Conservation (phyloP, 2,329 filamentous ascomycete species). For the Drechslerella coelobrocha region DNA sequence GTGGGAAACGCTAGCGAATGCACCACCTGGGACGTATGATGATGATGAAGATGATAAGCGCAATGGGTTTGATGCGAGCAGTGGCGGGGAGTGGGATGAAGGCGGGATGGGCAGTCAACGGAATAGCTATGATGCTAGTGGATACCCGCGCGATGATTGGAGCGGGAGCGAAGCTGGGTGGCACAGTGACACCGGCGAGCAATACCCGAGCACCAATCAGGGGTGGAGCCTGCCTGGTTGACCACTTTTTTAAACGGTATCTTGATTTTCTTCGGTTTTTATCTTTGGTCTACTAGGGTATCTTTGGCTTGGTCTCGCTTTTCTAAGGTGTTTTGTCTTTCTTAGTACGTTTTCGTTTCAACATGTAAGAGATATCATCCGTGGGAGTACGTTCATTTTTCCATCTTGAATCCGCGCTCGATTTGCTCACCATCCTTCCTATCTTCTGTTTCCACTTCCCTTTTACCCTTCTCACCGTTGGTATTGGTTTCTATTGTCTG, state of each 20-base stretch:
- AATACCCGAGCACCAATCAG: constrained; percentile 24
- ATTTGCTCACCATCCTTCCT: constrained; percentile 8
- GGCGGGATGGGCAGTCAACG: constrained; percentile 53
- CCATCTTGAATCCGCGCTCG: constrained; percentile 9
- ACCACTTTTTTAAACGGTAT: constrained; percentile 8
- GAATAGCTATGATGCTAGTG: constrained; percentile 53
- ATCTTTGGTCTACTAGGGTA: not conserved
- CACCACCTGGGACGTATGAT: constrained; percentile 69
- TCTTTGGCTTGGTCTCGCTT: constrained; percentile 26
- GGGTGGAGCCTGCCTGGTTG: constrained; percentile 38
- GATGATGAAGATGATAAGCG: constrained; percentile 72
- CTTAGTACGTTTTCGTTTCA: constrained; percentile 2
- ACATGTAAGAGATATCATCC: not conserved
- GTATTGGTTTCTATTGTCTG: too few species aligned
- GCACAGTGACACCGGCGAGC: constrained; percentile 39
- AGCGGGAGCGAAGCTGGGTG: constrained; percentile 50
- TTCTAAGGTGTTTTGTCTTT: constrained; percentile 10
- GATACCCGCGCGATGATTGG: constrained; percentile 52
- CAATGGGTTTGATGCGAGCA: constrained; percentile 56
- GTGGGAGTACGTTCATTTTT: constrained; percentile 10
- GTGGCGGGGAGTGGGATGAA: constrained; percentile 54
- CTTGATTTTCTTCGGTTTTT: constrained; percentile 9
- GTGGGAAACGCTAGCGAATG: constrained; percentile 78
- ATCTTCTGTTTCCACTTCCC: not conserved
- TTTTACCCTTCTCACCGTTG: not conserved